These are phyloP conservation scores for Angomonas ambiguus DNA, from an alignment of 208 protist genomes.

Conservation along the genomic window DNA sequence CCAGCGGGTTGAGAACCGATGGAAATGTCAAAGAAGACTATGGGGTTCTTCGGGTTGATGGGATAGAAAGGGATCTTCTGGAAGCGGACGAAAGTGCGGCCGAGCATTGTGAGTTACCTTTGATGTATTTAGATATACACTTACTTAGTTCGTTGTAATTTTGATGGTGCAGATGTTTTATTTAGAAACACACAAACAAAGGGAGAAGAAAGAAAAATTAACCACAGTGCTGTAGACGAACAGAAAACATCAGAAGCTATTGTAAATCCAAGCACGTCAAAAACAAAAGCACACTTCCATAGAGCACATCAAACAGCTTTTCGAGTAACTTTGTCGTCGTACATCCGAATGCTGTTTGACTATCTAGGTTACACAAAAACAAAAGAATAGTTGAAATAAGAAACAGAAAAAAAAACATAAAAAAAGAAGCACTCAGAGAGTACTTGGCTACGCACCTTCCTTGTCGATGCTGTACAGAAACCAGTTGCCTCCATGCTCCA, in stretches of 20 bases:
- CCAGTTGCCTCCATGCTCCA: background rate
- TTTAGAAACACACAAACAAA: background rate
- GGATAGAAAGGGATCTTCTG: background rate
- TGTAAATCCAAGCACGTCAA: too few species aligned
- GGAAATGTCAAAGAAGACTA: slow-evolving; percentile 46
- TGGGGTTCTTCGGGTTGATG: background rate
- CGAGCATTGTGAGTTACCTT: too few species aligned
- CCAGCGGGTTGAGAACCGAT: slow-evolving; percentile 32
- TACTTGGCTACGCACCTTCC: background rate
- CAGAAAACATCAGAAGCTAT: background rate
- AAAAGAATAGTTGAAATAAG: background rate
- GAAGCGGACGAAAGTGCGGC: background rate
- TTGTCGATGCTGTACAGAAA: background rate
- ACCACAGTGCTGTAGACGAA: background rate
- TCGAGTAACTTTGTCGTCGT: too few species aligned
- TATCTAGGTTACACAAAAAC: background rate
- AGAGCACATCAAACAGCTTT: too few species aligned
- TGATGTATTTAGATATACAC: too few species aligned
- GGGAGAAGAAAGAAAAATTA: background rate
- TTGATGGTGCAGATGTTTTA: too few species aligned
- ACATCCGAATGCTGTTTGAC: background rate
- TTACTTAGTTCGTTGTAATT: too few species aligned
- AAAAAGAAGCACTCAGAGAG: background rate
- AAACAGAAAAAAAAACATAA: background rate
- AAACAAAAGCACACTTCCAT: too few species aligned